Conservation (phyloP, 257 asterid genomes). For the Marsdenia floribunda region DNA sequence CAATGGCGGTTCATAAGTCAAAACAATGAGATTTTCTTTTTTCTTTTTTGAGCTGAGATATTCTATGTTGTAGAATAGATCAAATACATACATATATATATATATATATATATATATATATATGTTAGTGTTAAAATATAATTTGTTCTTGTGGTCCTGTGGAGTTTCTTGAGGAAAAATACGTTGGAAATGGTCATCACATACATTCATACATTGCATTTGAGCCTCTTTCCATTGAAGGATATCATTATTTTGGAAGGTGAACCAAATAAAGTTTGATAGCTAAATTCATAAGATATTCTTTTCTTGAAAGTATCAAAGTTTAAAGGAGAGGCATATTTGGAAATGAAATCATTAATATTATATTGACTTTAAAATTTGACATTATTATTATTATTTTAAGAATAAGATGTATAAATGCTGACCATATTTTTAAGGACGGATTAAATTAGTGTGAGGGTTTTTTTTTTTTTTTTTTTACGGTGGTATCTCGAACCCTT, state of each 20-base stretch:
- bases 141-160: not conserved
- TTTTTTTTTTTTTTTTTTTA: too few relatives aligned
- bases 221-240: not conserved
- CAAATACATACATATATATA: not conserved
- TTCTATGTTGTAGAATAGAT: not conserved
- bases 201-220: not conserved
- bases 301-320: too few relatives aligned
- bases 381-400: too few relatives aligned
- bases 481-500: too few relatives aligned
- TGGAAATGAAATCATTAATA: too few relatives aligned
- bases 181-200: not conserved
- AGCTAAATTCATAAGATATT: too few relatives aligned
- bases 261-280: not conserved
- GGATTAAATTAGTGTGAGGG: too few relatives aligned
- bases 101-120: too few relatives aligned
- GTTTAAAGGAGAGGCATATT: too few relatives aligned
- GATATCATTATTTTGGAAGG: not conserved
- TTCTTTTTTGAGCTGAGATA: not conserved
- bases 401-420: too few relatives aligned
- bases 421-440: too few relatives aligned
- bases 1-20: not conserved
- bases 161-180: not conserved
- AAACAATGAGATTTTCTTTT: not conserved
- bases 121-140: not conserved
- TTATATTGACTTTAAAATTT: too few relatives aligned